Evolutionary conservation across 2,329 filamentous ascomycete species (phyloP), one percentile per base, ranked within the genome.

Genomic region (Akanthomyces lecanii): DNA sequence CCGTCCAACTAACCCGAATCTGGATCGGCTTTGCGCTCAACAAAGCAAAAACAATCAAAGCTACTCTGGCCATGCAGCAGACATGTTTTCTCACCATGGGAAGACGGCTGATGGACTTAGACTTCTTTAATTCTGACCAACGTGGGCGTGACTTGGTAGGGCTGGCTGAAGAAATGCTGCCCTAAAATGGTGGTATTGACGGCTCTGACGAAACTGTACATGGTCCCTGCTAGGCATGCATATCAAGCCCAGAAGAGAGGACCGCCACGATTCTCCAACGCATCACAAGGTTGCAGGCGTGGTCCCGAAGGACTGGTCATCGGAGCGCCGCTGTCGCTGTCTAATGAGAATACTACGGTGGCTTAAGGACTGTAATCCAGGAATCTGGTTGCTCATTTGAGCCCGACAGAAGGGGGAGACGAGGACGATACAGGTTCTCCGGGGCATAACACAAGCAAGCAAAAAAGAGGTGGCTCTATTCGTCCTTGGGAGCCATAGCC

Each of bases 221-320:
- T 51, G 21, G 50, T 11, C 56, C 45, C 33, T 40, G 56, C 23
- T 40, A 40, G 56, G 50, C 56, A 59, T 50, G 56, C 45, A 59
- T 48, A 12, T 45, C 6, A 28, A 50, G 36, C 12, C 14, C n/a
- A 10, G 33, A 23, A 28, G 14, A 28, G 40, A 23, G 6, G 14
- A 48, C 30, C 25, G 30, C 56, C 44, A 50, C 44, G 18, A 40
- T 50, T 40, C 10, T 33, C 14, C 44, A 25, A 50, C 3, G 23
- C 23, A n/a, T 11, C 36, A 42, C 45, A 47, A 42, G 56, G 45
- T 59, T 60, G 25, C 36, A 52, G 33, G 57, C 57, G 57, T 36
- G 57, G 48, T 44, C 28, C 58, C 58, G 57, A 60, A 60, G 51
- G 57, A 28, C 23, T 52, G 57, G 58, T 50, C n/a, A 28, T 44